A percentile compares a stretch with the other conserved stretches of the same genome.
Evolutionary conservation across 2,329 filamentous ascomycete species (phyloP).

Genomic region (Hypoxylon sp.): DNA sequence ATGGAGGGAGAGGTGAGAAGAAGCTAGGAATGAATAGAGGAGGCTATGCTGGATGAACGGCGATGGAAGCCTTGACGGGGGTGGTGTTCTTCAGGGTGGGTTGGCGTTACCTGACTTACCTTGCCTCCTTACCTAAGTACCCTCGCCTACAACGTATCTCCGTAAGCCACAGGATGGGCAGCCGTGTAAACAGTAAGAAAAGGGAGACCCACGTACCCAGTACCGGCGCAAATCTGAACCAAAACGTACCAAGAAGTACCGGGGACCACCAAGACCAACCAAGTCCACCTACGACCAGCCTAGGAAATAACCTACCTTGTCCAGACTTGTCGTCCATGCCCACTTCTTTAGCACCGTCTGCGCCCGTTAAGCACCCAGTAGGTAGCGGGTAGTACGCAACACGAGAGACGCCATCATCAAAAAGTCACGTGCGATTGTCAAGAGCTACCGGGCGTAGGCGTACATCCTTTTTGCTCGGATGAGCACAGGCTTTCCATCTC

Average conservation of each 20-base stretch:
- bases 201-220: constrained; percentile 42
- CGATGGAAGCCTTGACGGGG: constrained; percentile 7
- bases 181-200: constrained; percentile 40
- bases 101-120: constrained; percentile 48
- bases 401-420: constrained; percentile 34
- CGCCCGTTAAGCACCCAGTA: not conserved
- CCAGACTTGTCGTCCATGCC: constrained; percentile 1
- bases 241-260: constrained; percentile 28
- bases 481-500: constrained; percentile 48
- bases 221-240: constrained; percentile 38
- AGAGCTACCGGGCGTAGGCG: constrained; percentile 38
- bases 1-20: constrained; percentile 4
- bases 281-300: not conserved
- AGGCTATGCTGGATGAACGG: constrained; percentile 21
- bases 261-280: constrained; percentile 11
- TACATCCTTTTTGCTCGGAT: constrained; percentile 35
- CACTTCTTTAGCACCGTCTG: constrained; percentile 5
- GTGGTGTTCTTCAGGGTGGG: constrained; percentile 34
- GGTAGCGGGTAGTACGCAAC: constrained; percentile 14
- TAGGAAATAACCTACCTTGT: constrained; percentile 20
- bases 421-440: constrained; percentile 44
- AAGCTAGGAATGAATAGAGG: constrained; percentile 23
- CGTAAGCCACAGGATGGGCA: constrained; percentile 23
- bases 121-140: constrained; percentile 39
- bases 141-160: constrained; percentile 31